A percentile compares a stretch with the other conserved stretches of the same genome.
phyloP scores from a whole-genome alignment of 768 basidiomycete species.

The Solioccasus polychromus region DNA sequence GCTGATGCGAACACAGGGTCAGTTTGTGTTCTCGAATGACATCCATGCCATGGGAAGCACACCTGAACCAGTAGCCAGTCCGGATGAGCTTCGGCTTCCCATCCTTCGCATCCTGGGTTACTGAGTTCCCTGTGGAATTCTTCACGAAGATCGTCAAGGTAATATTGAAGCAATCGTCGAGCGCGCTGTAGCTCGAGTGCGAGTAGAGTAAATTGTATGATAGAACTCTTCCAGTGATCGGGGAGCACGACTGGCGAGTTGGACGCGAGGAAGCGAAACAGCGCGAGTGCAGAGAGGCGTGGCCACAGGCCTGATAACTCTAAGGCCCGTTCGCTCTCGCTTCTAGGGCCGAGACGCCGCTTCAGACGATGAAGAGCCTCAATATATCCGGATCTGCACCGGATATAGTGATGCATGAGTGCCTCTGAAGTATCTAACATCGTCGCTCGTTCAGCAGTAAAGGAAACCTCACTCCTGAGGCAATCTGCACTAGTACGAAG shows the following conservation, averaged over 20 bases:
- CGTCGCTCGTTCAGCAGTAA: not conserved
- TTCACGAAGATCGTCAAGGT: not conserved
- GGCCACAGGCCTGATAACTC: not conserved
- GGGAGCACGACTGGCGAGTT: slow-evolving; percentile 9
- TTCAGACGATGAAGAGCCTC: not conserved
- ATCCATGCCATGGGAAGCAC: not conserved
- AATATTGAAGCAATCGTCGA: slow-evolving; percentile 29
- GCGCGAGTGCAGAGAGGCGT: slow-evolving; percentile 8
- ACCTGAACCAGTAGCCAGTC: slow-evolving; percentile 32
- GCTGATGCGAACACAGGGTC: slow-evolving; percentile 23
- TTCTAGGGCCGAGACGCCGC: slow-evolving; percentile 12
- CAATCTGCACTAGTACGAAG: slow-evolving; percentile 15
- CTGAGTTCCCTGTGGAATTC: not conserved
- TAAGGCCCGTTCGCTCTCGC: slow-evolving; percentile 13
- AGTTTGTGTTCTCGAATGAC: too few species aligned
- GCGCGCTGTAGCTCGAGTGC: slow-evolving; percentile 34
- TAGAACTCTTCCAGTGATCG: slow-evolving; percentile 24
- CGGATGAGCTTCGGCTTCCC: slow-evolving; percentile 12
- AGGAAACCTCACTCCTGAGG: slow-evolving; percentile 3
- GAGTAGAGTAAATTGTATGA: slow-evolving; percentile 28
- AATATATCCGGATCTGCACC: slow-evolving; percentile 1
- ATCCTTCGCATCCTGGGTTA: slow-evolving; percentile 13
- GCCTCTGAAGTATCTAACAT: not conserved
- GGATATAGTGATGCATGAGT: slow-evolving; percentile 2
- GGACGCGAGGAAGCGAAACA: slow-evolving; percentile 29